Conservation (phyloP, 306 rosid genomes). For the Geum urbanum region DNA sequence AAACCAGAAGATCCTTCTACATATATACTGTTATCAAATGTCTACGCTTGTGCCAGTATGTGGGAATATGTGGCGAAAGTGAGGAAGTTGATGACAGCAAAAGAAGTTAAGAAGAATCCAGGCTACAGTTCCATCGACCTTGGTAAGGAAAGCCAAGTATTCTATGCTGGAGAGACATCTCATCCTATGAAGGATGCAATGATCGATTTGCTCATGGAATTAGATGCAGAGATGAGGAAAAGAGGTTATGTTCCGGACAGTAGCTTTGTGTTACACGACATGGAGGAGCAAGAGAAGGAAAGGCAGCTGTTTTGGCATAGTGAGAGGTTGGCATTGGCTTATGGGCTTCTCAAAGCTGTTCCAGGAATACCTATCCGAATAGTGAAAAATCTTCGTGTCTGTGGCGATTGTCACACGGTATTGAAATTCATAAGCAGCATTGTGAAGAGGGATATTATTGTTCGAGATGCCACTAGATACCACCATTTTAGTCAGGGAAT, state of each 20-base stretch:
- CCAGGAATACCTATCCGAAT: slow-evolving; percentile 60
- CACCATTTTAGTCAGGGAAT: slow-evolving; percentile 70
- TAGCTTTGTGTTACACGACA: slow-evolving; percentile 70
- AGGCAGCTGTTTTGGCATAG: slow-evolving; percentile 84
- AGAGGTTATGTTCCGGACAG: slow-evolving; percentile 86
- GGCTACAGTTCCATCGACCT: slow-evolving; percentile 74
- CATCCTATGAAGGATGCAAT: slow-evolving; percentile 75
- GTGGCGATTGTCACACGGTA: slow-evolving; percentile 86
- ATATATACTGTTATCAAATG: slow-evolving; percentile 62
- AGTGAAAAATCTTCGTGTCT: slow-evolving; percentile 80
- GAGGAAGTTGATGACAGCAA: slow-evolving; percentile 53
- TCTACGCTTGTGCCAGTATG: slow-evolving; percentile 61
- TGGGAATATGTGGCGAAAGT: slow-evolving; percentile 75
- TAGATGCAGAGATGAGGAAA: slow-evolving; percentile 65
- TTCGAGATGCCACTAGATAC: slow-evolving; percentile 75
- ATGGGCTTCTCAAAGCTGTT: slow-evolving; percentile 70
- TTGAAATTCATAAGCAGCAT: slow-evolving; percentile 67
- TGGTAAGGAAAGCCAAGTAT: slow-evolving; percentile 67
- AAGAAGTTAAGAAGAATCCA: slow-evolving; percentile 71
- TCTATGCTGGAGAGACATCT: slow-evolving; percentile 80
- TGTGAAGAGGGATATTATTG: slow-evolving; percentile 60
- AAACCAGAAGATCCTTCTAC: slow-evolving; percentile 67
- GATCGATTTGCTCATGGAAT: slow-evolving; percentile 45
- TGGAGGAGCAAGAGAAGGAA: slow-evolving; percentile 83
- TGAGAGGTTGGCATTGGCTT: slow-evolving; percentile 79